Conservation (phyloP, 2,329 filamentous ascomycete genomes). For the Capronia epimyces region DNA sequence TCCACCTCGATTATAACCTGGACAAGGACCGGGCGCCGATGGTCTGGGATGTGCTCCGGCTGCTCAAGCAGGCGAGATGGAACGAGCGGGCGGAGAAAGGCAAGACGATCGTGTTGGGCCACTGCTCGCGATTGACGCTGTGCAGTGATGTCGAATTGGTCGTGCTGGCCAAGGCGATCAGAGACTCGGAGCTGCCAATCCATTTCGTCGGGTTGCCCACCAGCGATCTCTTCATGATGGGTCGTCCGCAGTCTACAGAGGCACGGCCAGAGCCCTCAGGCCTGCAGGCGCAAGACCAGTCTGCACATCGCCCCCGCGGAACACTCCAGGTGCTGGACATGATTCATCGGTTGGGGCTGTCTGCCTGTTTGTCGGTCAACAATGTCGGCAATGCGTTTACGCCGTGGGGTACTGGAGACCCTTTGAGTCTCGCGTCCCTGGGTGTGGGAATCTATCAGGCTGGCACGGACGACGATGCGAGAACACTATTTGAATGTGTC, state of each 20-base stretch:
- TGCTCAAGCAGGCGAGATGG: conserved; percentile 51
- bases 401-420: conserved; percentile 63
- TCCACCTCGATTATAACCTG: conserved; percentile 68
- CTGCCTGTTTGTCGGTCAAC: conserved; percentile 61
- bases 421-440: conserved; percentile 56
- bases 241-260: no score
- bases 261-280: no score
- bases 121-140: conserved; percentile 62
- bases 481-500: conserved; percentile 53
- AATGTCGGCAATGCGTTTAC: conserved; percentile 73
- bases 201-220: conserved; percentile 65
- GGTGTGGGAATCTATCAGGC: conserved; percentile 64
- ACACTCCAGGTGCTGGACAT: conserved; percentile 59
- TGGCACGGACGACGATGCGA: conserved; percentile 55
- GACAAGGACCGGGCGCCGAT: conserved; percentile 47
- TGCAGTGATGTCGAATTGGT: conserved; percentile 49
- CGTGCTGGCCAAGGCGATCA: conserved; percentile 46
- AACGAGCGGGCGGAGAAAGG: conserved; percentile 31
- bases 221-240: conserved; percentile 69
- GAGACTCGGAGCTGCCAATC: conserved; percentile 49
- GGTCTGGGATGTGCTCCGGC: conserved; percentile 51
- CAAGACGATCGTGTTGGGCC: conserved; percentile 57
- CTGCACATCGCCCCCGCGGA: conserved; percentile 44
- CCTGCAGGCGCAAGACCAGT: neutral
- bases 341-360: conserved; percentile 54